Evolutionary conservation across 2,329 filamentous ascomycete species (phyloP).

Genomic region (Furcasterigmium sp.): DNA sequence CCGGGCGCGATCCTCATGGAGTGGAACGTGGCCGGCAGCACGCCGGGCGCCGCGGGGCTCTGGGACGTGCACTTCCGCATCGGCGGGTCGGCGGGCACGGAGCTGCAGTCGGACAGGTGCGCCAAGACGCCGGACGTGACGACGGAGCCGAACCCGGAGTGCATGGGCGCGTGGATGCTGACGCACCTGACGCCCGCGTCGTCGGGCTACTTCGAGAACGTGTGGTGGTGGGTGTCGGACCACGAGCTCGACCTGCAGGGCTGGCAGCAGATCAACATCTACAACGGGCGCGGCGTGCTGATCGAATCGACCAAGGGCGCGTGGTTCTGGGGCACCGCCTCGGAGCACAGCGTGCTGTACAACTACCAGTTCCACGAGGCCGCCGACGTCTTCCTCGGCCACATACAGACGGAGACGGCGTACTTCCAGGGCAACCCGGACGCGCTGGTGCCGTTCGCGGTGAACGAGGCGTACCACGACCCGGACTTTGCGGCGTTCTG

Average conservation of each 20-base stretch:
- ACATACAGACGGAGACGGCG: slow-evolving; percentile 87
- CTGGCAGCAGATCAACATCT: slow-evolving; percentile 73
- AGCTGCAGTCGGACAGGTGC: slow-evolving; percentile 76
- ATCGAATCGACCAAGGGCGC: slow-evolving; percentile 70
- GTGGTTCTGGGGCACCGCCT: slow-evolving; percentile 77
- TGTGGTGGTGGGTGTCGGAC: slow-evolving; percentile 86
- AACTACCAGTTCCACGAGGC: slow-evolving; percentile 84
- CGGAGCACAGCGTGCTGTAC: slow-evolving; percentile 62
- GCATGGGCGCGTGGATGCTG: slow-evolving; percentile 69
- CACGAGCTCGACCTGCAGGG: slow-evolving; percentile 76
- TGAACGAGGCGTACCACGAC: slow-evolving; percentile 54
- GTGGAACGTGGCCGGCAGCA: slow-evolving; percentile 74
- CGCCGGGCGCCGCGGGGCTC: slow-evolving; percentile 68
- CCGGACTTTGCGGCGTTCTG: slow-evolving; percentile 62
- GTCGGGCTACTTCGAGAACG: slow-evolving; percentile 80
- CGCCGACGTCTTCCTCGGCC: slow-evolving; percentile 72
- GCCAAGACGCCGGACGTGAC: slow-evolving; percentile 65
- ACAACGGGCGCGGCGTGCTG: slow-evolving; percentile 78
- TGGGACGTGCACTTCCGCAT: slow-evolving; percentile 98
- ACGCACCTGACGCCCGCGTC: slow-evolving; percentile 58
- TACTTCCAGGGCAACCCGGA: slow-evolving; percentile 83
- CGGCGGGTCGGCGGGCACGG: slow-evolving; percentile 78
- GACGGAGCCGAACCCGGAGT: slow-evolving; percentile 58
- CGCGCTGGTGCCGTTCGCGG: slow-evolving; percentile 59
- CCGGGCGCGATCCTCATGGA: slow-evolving; percentile 87